phyloP scores from a whole-genome alignment of 441 rosid species.

The Erysimum pusillum region DNA sequence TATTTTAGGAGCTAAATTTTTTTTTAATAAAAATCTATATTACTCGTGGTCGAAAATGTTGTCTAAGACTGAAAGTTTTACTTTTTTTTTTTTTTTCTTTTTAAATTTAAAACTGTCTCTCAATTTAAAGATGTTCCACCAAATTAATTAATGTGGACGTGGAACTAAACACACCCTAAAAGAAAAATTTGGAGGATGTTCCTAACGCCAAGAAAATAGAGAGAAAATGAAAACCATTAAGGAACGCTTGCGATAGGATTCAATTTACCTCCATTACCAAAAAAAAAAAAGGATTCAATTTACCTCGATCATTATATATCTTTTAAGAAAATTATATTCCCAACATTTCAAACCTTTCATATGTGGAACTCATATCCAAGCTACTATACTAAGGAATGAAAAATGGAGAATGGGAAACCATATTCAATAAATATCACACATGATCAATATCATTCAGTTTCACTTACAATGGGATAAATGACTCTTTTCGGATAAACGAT shows the following conservation, averaged over 20 bases:
- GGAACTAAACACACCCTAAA: neutral
- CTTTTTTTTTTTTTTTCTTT: too few species aligned
- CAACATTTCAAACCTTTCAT: neutral
- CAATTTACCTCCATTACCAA: too few species aligned
- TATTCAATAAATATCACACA: neutral
- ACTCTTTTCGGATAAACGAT: neutral
- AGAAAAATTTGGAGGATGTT: neutral
- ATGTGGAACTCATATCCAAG: neutral
- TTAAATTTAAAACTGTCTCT: too few species aligned
- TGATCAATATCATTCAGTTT: neutral
- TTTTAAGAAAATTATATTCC: neutral
- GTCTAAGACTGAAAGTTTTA: too few species aligned
- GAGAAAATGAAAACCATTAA: neutral
- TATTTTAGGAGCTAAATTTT: too few species aligned
- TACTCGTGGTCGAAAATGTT: too few species aligned
- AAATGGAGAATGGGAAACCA: neutral
- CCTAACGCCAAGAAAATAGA: neutral
- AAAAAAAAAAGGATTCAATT: neutral
- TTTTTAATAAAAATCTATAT: too few species aligned
- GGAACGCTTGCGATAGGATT: neutral
- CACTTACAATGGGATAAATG: neutral
- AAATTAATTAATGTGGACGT: neutral
- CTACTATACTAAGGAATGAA: neutral
- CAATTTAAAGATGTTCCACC: conserved; percentile 8
- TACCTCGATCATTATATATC: too few species aligned